Evolutionary conservation across 192 early-diverging fungal species (phyloP), one percentile per base, ranked within the genome.

Genomic region (Backusella tuberculispora): DNA sequence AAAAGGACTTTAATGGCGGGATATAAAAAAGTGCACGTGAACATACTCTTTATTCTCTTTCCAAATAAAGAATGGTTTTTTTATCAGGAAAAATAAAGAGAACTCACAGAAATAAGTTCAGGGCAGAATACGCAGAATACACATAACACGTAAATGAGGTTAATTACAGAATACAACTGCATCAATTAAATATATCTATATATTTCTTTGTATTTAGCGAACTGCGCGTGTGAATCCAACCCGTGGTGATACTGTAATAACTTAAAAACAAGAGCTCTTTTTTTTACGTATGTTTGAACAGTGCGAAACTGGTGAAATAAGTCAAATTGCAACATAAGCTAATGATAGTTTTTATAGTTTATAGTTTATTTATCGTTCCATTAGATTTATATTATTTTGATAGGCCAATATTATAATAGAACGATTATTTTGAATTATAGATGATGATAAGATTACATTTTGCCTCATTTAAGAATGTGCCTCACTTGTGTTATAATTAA

Each of bases 11-110:
- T 60, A 60, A 4, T 60, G 13, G 53, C 53, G 53, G 24, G 10
- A 60, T 60, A 60, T 60, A 60, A 60, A 60, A 60, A 24, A 24
- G 19, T 19, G 53, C 53, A 60, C 24, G 53, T 60, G 53, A 60
- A 60, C 53, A 60, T 24, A 60, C 53, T 26, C 53, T 60, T 24
- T 60, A 26, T 60, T 60, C 13, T 24, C 53, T 60, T 60, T 60
- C 53, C 53, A 60, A 60, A 60, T 24, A 60, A 24, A 60, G 53
- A 26, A 26, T 12, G 10, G 26, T 60, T 19, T 21, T 12, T 34
- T 60, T 60, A 60, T 60, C 53, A 56, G 21, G 21, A 24, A 26
- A 60, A 26, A 56, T 13, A 60, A 60, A 13, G 26, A 60, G 53
- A 60, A 0, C 53, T 13, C 21, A 21, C 50, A 53, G 8, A 53